Evolutionary conservation across 768 basidiomycete genomes (phyloP), one percentile per base, ranked within the genome.

Genomic region (Nidularia sp.): DNA sequence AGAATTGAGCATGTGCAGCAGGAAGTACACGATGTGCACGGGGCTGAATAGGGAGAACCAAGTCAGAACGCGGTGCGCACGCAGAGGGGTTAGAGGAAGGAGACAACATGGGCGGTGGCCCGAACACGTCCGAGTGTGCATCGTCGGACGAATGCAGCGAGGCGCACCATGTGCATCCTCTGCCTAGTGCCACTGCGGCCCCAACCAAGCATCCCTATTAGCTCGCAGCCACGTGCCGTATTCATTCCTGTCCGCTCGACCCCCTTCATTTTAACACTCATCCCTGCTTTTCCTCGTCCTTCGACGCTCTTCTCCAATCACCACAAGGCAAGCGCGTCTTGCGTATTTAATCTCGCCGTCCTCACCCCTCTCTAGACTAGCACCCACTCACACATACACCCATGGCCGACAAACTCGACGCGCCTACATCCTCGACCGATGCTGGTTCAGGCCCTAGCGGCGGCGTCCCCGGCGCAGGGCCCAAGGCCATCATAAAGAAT

Each of bases 401-500:
- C 56, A 83, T 84, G 81, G 65, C 77, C 51, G 81, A 81, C 55
- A 83, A 80, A 70, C 65, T 75, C 66, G 83, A 86, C 67, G 78
- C 76, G 62, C 77, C 76, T 52, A 80, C 76, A 29, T 77, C 83
- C 33, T 78, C 82, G 53, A 75, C 77, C 60, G 83, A 86, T 58
- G 69, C 77, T 50, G 70, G 69, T 56, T 75, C 64, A 18, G 66
- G 66, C 36, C 67, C 77, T 43, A 74, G 73, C 39, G 39, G 39
- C 15, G 39, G 39, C 50, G 68, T 67, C 53, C 60, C 60, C 46
- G 70, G 74, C 60, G 57, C 62, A 41, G 76, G 76, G 35, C 81
- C 85, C 54, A 94, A 93, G 66, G 93, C 93, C 55, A 86, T 90
- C 74, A 93, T 98, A 65, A 97, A 97, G 75, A 93, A 90, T 64